Percentiles rank a stretch among this genome's conserved stretches.
phyloP scores from a whole-genome alignment of 1,284 basidiomycete species.

The Singerocomus inundabilis region DNA sequence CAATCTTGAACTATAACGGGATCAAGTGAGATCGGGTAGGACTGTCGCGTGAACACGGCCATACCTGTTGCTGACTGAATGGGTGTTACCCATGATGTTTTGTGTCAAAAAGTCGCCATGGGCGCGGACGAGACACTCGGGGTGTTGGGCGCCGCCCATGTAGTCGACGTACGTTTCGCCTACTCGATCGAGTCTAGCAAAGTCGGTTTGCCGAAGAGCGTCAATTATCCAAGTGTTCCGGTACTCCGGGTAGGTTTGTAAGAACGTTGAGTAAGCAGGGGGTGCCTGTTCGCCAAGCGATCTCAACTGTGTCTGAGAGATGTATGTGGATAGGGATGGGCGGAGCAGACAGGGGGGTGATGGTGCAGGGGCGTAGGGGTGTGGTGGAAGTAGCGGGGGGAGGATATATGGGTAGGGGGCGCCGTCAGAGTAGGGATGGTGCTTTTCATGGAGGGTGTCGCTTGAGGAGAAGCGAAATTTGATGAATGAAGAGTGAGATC shows the following conservation, averaged over 20 bases:
- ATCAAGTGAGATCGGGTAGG: slow-evolving; percentile 7
- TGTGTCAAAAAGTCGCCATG: slow-evolving; percentile 66
- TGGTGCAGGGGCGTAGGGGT: background rate
- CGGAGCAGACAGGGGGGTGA: slow-evolving; percentile 1
- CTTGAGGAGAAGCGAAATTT: slow-evolving; percentile 34
- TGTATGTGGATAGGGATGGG: slow-evolving; percentile 28
- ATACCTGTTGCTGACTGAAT: slow-evolving; percentile 75
- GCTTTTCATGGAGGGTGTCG: slow-evolving; percentile 36
- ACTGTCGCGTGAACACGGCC: slow-evolving; percentile 13
- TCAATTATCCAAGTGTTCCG: slow-evolving; percentile 66
- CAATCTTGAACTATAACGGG: slow-evolving; percentile 55
- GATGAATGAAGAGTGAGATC: slow-evolving; percentile 35
- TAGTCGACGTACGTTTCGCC: slow-evolving; percentile 79
- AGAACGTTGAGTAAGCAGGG: slow-evolving; percentile 40
- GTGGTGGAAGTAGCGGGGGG: background rate
- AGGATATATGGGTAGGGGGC: slow-evolving; percentile 7
- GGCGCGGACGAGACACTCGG: slow-evolving; percentile 66
- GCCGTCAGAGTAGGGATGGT: slow-evolving; percentile 16
- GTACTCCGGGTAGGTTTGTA: slow-evolving; percentile 50
- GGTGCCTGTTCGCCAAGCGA: slow-evolving; percentile 30
- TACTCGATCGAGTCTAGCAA: slow-evolving; percentile 54
- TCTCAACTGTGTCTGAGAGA: slow-evolving; percentile 23
- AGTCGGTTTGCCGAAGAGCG: slow-evolving; percentile 68
- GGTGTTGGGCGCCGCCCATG: slow-evolving; percentile 77
- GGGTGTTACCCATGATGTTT: slow-evolving; percentile 75